Base-by-base conservation (phyloP, 345 rosid species). In the Corchorus capsularis region DNA sequence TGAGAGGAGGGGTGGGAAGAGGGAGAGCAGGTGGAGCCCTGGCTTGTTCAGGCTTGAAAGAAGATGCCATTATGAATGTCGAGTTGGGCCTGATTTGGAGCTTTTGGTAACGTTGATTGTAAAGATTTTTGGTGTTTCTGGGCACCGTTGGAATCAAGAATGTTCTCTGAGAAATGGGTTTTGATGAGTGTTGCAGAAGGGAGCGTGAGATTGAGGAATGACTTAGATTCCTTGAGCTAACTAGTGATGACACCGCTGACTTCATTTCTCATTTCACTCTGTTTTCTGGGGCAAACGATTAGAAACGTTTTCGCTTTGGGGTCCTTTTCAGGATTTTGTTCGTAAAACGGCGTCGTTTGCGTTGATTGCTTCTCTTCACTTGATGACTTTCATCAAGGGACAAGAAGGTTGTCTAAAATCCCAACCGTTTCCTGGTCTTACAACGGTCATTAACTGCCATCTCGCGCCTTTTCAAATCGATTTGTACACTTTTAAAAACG, bases 41-140 rank as follows among this genome's bases (percentile, higher is more conserved):
- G 37, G 99, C 91, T 76, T 88, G 84, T 75, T 92, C 98, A 6
- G 96, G 89, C 59, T 86, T 89, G 88, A 89, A 93, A 79, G 93
- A 87, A 19, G 93, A 78, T 3, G 93, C 87, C 94, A 91, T 90
- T 49, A 79, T 64, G 12, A 83, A 72, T 19, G 72, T 52, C 50
- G 80, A 79, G 47, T 76, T 79, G 73, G 83, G 61, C 12, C 67
- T 72, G 43, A 77, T 32, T 13, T 64, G 71, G 75, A 63, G 71
- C 16, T 53, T 83, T 3, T 50, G 19, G 41, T 69, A 54, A 17
- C 57, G 60, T 46, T n/a, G 69, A 43, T 73, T 76, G 72, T 35
- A 49, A n/a, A 37, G 50, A 69, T 57, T 77, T 62, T 6, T 71
- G 43, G 22, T 15, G 78, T 15, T 12, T 70, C 66, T 68, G 60